These are phyloP conservation scores for Komagataella kurtzmanii DNA, from an alignment of 805 yeast species.

Conservation along the genomic window DNA sequence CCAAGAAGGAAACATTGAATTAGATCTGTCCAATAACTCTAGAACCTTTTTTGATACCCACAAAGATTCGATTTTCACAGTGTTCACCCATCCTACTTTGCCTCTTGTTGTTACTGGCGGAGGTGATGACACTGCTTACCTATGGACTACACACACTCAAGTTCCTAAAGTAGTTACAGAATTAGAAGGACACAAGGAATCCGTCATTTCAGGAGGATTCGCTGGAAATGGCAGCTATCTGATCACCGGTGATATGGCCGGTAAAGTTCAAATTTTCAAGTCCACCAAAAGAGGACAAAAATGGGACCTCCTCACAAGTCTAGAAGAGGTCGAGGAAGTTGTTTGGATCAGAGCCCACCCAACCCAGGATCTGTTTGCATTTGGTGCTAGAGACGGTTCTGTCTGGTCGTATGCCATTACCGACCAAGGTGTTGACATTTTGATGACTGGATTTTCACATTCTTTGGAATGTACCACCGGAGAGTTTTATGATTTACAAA, in stretches of 20 bases:
- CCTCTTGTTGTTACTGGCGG: constrained; percentile 92
- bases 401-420: constrained; percentile 79
- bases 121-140: constrained; percentile 78
- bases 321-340: constrained; percentile 85
- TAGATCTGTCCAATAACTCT: constrained; percentile 85
- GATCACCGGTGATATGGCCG: constrained; percentile 92
- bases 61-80: constrained; percentile 71
- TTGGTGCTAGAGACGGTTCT: constrained; percentile 86
- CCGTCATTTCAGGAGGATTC: constrained; percentile 76
- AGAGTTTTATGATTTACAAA: constrained; percentile 47
- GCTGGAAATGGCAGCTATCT: constrained; percentile 70
- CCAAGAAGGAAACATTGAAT: constrained; percentile 39
- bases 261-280: constrained; percentile 63
- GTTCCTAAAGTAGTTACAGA: constrained; percentile 75
- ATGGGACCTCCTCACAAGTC: constrained; percentile 58
- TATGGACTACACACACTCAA: constrained; percentile 86
- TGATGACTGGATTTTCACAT: constrained; percentile 75
- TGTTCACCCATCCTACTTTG: constrained; percentile 72
- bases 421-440: constrained; percentile 47
- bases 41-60: constrained; percentile 83
- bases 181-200: constrained; percentile 73
- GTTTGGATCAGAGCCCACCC: constrained; percentile 81
- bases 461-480: constrained; percentile 74
- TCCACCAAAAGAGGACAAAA: constrained; percentile 66
- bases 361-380: constrained; percentile 62